A percentile compares a stretch with the other conserved stretches of the same genome.
Evolutionary conservation across 805 yeast species (phyloP).

Genomic region (Candida nanaspora): DNA sequence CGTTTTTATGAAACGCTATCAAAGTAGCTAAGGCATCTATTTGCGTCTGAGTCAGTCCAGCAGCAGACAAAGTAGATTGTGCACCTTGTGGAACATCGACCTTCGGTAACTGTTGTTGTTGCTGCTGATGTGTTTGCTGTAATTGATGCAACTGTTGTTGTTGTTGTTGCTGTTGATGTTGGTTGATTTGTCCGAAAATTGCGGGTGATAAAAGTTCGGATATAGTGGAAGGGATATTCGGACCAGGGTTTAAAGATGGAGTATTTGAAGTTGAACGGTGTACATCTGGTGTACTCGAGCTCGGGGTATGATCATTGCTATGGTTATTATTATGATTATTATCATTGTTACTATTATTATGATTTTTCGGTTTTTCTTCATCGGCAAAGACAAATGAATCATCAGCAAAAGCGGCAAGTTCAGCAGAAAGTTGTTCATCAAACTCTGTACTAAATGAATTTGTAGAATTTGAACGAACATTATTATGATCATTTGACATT

Average conservation of each 20-base stretch:
- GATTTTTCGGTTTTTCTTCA: conserved; percentile 56
- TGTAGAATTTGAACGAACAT: conserved; percentile 10
- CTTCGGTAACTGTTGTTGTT: conserved; percentile 38
- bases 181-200: neutral
- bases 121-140: conserved; percentile 1
- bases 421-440: conserved; percentile 51
- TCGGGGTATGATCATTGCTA: neutral
- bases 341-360: conserved; percentile 10
- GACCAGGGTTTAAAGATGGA: too few relatives aligned
- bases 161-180: neutral
- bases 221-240: neutral
- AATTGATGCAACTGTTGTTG: too few relatives aligned
- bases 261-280: too few relatives aligned
- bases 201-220: neutral
- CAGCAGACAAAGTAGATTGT: conserved; percentile 49
- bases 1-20: conserved; percentile 54
- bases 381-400: conserved; percentile 77
- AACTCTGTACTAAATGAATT: conserved; percentile 17
- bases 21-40: conserved; percentile 68
- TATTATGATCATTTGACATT: too few relatives aligned
- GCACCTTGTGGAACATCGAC: conserved; percentile 73
- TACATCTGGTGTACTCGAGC: too few relatives aligned
- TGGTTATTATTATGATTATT: conserved; percentile 2
- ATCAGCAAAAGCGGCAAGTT: conserved; percentile 77
- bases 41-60: conserved; percentile 62